Base-by-base conservation (phyloP, 306 rosid genomes). In the Vigna unguiculata region DNA sequence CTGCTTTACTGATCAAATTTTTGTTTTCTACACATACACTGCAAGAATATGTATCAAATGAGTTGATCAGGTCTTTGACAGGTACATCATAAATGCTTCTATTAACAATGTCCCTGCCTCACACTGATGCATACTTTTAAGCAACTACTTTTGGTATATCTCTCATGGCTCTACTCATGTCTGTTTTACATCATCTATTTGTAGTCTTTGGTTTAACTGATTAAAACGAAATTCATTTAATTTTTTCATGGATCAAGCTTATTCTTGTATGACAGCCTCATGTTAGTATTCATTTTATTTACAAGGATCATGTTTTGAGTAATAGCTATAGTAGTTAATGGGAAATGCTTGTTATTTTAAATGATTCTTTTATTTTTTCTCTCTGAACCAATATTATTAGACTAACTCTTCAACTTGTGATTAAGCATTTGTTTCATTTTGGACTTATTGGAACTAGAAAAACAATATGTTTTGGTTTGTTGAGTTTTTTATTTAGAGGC, bases 21-120 rank as follows among this genome's bases (percentile, higher is more conserved):
- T 86, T 95, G 85, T 95, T 95, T 81, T 95, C 98, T 59, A 95
- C 93, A 84, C 98, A 92, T 82, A 95, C 98, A 1, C 91, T 95
- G 48, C 97, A 88, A 84, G 98, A 95, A 85, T 95, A 92, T 30
- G 98, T 90, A 47, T 95, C 98, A 54, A 92, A 95, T 80, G 98
- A 92, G 89, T 88, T 95, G 83, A 92, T 95, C 72, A 95, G 98
- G 78, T 95, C 96, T 80, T 82, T 91, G 87, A 93, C 98, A 86
- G 97, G 97, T 93, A 84, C 58, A 7, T 77, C 28, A 40, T 43
- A 24, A 45, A 46, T 70, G n/a, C 59, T 78, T 21, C 15, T 55
- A 15, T 47, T 24, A 22, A 60, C 19, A 32, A 34, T 34, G 9
- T 67, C 32, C 65, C 51, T 55, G 49, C n/a, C 17, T 10, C 28